A percentile compares a stretch with the other conserved stretches of the same genome.
Evolutionary conservation across 805 yeast species (phyloP).

Genomic region (Cyberlindnera amylophila): DNA sequence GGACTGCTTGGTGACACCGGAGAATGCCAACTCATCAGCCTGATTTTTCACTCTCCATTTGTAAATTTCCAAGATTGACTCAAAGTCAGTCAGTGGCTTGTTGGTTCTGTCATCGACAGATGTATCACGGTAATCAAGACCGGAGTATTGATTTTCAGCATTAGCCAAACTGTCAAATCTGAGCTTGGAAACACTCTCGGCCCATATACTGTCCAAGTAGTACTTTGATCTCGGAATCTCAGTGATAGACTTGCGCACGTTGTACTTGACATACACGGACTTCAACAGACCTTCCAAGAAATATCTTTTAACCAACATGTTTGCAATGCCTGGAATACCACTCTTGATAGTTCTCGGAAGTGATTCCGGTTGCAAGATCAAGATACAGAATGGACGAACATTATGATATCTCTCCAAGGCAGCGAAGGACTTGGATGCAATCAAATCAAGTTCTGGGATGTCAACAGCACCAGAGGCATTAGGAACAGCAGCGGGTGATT

Average conservation of each 20-base stretch:
- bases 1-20: slow-evolving; percentile 37
- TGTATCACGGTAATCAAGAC: slow-evolving; percentile 72
- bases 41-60: slow-evolving; percentile 73
- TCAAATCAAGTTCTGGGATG: slow-evolving; percentile 41
- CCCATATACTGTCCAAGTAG: slow-evolving; percentile 79
- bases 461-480: slow-evolving; percentile 30
- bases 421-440: slow-evolving; percentile 44
- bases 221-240: slow-evolving; percentile 74
- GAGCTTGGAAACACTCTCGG: slow-evolving; percentile 49
- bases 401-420: slow-evolving; percentile 56
- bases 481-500: slow-evolving; percentile 53
- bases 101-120: slow-evolving; percentile 76
- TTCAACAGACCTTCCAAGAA: slow-evolving; percentile 75
- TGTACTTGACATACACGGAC: slow-evolving; percentile 81
- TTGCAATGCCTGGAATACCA: slow-evolving; percentile 91
- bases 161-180: slow-evolving; percentile 58
- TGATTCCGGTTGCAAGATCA: slow-evolving; percentile 75
- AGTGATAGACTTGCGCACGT: slow-evolving; percentile 57
- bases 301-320: slow-evolving; percentile 73
- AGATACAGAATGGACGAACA: slow-evolving; percentile 75
- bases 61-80: slow-evolving; percentile 65
- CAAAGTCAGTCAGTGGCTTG: slow-evolving; percentile 69
- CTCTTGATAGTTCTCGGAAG: slow-evolving; percentile 80
- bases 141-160: slow-evolving; percentile 71
- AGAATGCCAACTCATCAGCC: slow-evolving; percentile 77